Conservation (phyloP, 2,329 filamentous ascomycete species). For the Emergomyces orientalis region DNA sequence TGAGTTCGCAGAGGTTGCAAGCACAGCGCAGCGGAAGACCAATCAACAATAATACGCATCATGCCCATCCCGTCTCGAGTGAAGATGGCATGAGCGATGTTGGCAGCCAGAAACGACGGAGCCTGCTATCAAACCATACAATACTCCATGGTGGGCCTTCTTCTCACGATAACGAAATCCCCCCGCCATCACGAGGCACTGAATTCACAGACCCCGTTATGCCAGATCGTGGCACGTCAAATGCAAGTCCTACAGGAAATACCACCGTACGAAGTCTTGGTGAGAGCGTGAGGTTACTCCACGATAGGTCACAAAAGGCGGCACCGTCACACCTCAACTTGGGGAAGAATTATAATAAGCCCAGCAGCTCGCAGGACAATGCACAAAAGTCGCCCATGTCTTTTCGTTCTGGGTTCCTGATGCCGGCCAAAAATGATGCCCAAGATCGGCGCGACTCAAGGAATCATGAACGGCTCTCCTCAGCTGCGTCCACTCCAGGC, state of each 20-base stretch:
- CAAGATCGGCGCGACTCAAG: constrained; percentile 48
- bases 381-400: constrained; percentile 65
- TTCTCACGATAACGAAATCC: constrained; percentile 40
- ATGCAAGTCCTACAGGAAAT: constrained; percentile 59
- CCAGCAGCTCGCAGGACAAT: constrained; percentile 45
- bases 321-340: constrained; percentile 46
- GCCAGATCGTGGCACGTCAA: constrained; percentile 61
- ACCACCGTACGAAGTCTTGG: constrained; percentile 55
- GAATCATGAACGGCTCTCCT: constrained; percentile 66
- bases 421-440: constrained; percentile 44
- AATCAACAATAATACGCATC: constrained; percentile 19
- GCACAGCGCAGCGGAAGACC: constrained; percentile 65
- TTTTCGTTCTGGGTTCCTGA: constrained; percentile 65
- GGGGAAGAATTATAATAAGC: constrained; percentile 51
- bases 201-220: constrained; percentile 68
- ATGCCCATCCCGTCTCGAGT: constrained; percentile 26
- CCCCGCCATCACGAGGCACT: constrained; percentile 66
- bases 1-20: constrained; percentile 92
- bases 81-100: constrained; percentile 39
- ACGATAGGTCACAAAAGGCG: constrained; percentile 41
- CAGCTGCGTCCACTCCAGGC: constrained; percentile 64
- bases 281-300: constrained; percentile 71
- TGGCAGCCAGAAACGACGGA: constrained; percentile 47
- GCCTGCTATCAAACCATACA: constrained; percentile 48
- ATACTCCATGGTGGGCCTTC: constrained; percentile 32